These are phyloP conservation scores for Ettlia oleoabundans DNA, from an alignment of 139 green algal species.

Conservation along the genomic window DNA sequence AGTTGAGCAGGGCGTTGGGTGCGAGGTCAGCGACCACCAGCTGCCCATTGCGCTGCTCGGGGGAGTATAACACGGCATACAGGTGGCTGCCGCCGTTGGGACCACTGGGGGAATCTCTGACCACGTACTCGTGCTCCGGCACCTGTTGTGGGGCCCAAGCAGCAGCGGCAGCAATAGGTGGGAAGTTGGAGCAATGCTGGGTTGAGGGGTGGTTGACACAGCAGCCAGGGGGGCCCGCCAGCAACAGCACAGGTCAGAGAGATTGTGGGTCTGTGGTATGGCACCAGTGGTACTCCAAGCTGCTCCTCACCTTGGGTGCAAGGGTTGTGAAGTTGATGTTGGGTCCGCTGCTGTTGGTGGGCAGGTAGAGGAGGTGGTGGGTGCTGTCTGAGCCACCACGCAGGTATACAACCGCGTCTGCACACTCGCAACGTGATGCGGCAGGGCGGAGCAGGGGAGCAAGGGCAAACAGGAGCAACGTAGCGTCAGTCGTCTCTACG, in stretches of 20 bases:
- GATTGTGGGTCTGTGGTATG: too few relatives aligned
- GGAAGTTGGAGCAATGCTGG: too few relatives aligned
- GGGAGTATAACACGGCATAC: constrained; percentile 8
- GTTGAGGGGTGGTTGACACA: too few relatives aligned
- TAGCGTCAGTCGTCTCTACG: too few relatives aligned
- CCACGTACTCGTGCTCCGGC: background rate
- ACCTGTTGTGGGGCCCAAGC: background rate
- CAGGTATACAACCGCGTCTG: constrained; percentile 11
- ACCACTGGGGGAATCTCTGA: background rate
- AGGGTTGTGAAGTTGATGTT: constrained; percentile 20
- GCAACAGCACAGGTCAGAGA: too few relatives aligned
- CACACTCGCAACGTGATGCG: too few relatives aligned
- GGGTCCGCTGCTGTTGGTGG: background rate
- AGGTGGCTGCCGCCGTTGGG: background rate
- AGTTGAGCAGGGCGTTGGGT: background rate
- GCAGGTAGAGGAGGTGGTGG: constrained; percentile 15
- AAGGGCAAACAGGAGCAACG: too few relatives aligned
- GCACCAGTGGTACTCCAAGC: too few relatives aligned
- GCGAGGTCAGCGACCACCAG: constrained; percentile 10
- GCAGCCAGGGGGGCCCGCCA: too few relatives aligned
- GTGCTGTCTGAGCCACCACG: background rate
- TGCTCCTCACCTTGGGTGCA: constrained; percentile 10
- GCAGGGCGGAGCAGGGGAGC: too few relatives aligned
- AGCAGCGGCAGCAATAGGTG: background rate
- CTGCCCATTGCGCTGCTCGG: constrained; percentile 10